Base-by-base conservation (phyloP, 2,329 filamentous ascomycete genomes). In the Ceratocystis cubensis region DNA sequence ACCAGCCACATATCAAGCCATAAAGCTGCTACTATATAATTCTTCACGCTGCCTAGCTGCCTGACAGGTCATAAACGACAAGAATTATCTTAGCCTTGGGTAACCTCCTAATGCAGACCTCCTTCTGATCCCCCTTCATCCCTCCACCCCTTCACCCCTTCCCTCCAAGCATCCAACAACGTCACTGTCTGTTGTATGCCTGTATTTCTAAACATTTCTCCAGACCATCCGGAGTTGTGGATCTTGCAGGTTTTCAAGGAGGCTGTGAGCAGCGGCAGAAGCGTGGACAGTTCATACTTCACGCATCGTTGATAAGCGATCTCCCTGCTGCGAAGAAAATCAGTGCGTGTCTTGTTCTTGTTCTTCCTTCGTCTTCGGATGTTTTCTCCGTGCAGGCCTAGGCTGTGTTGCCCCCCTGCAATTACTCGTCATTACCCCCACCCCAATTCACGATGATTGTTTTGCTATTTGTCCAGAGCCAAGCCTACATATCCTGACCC, bases 31-130 rank as follows among this genome's bases (percentile, higher is more conserved):
- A 37, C 33, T 37, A 37, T 37, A 37, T 59, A 30, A 33, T 59
- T 59, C 53, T 59, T 59, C 53, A 59, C 3, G 28, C n/a, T 30
- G 53, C 28, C 28, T 59, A 7, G 53, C 53, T 59, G 28, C 3
- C 53, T 33, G 53, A 59, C 28, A 33, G 28, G 53, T 59, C 53
- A 59, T 59, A 59, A 33, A 59, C 15, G 8, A 59, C 28, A 37
- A 17, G 2, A 20, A 15, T 17, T 25, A 53, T 53, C 13, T 15
- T 3, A 15, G 20, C 48, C 25, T 15, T 53, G 48, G 20, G 2
- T 53, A 28, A 25, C 22, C 48, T 20, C 48, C 48, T 13, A 15
- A 53, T 53, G 48, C 48, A 53, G 48, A 28, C 8, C 20, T 20
- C 8, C 48, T 20, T 1, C 48, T 50, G 5, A n/a, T 50, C 46